These are phyloP conservation scores for Melanomma pulvis-pyrius DNA, from an alignment of 495 filamentous ascomycete species.

Conservation along the genomic window DNA sequence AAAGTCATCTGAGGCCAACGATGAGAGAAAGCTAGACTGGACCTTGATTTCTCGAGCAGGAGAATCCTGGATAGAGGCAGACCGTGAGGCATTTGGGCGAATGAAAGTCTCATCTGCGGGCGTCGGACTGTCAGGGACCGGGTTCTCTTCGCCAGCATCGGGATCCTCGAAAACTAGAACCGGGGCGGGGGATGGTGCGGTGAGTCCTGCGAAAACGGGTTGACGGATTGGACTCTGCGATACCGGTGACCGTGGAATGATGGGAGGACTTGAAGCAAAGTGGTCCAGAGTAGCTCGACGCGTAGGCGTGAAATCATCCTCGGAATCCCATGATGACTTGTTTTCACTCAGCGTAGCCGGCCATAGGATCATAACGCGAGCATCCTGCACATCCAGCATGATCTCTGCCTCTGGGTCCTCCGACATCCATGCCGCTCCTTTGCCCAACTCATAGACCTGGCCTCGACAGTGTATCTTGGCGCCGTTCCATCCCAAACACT, in stretches of 20 bases:
- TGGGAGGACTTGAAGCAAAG: conserved; percentile 66
- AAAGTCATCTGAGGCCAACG: conserved; percentile 52
- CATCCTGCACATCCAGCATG: conserved; percentile 93
- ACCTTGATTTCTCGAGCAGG: conserved; percentile 20
- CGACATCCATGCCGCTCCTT: conserved; percentile 87
- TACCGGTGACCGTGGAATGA: conserved; percentile 49
- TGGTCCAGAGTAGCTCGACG: conserved; percentile 46
- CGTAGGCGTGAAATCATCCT: conserved; percentile 46
- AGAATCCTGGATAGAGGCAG: conserved; percentile 6
- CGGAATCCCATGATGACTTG: conserved; percentile 62
- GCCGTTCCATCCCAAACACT: conserved; percentile 95
- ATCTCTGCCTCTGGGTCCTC: conserved; percentile 89
- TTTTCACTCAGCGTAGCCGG: conserved; percentile 59
- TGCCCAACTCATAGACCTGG: conserved; percentile 78
- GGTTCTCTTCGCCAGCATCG: conserved; percentile 46
- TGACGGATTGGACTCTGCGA: conserved; percentile 34
- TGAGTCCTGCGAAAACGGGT: conserved; percentile 39
- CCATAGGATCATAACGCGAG: conserved; percentile 87
- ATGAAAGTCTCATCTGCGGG: conserved; percentile 24
- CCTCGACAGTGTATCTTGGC: conserved; percentile 91
- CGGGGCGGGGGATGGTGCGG: conserved; percentile 47
- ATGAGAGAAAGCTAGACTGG: conserved; percentile 21
- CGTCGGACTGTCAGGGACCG: conserved; percentile 10
- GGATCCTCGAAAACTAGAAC: conserved; percentile 67
- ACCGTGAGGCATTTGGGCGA: conserved; percentile 22